These are phyloP conservation scores for Clonostachys byssicola DNA, from an alignment of 2,329 filamentous ascomycete genomes.

Conservation along the genomic window DNA sequence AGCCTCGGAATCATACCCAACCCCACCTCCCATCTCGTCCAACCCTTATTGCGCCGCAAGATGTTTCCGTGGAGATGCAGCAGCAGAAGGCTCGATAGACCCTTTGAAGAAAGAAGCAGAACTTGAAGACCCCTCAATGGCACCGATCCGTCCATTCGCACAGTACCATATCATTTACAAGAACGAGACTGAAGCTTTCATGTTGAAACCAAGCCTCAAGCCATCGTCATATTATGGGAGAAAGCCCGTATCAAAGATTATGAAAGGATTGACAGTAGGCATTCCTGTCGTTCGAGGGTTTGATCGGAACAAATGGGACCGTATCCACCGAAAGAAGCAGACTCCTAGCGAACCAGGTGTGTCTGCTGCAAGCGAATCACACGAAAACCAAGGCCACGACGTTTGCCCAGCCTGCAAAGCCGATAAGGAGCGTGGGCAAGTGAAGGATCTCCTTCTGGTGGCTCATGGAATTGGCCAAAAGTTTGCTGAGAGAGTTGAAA, in stretches of 20 bases:
- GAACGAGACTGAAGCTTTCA: conserved; percentile 70
- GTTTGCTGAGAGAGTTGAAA: conserved; percentile 88
- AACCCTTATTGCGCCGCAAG: conserved; percentile 56
- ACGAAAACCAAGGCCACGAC: conserved; percentile 16
- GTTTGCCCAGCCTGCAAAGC: conserved; percentile 56
- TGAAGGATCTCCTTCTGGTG: conserved; percentile 85
- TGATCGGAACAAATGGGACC: conserved; percentile 71
- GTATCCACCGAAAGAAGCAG: conserved; percentile 52
- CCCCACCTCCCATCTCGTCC: conserved; percentile 38
- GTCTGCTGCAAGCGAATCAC: conserved; percentile 18
- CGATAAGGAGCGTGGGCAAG: conserved; percentile 60
- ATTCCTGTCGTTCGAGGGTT: conserved; percentile 89
- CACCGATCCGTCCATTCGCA: conserved; percentile 55
- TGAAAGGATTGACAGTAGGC: conserved; percentile 78
- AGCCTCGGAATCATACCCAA: conserved; percentile 5
- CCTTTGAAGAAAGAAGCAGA: conserved; percentile 20
- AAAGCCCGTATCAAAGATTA: conserved; percentile 76
- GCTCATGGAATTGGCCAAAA: conserved; percentile 97
- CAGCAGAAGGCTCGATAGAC: conserved; percentile 46
- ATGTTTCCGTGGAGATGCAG: conserved; percentile 56
- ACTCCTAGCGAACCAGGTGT: conserved; percentile 17
- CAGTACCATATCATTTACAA: conserved; percentile 86
- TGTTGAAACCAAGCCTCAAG: conserved; percentile 79
- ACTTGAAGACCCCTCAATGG: conserved; percentile 23
- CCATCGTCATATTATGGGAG: conserved; percentile 84